These are phyloP conservation scores for Clitopilus hobsonii DNA, from an alignment of 768 basidiomycete genomes.

Conservation along the genomic window DNA sequence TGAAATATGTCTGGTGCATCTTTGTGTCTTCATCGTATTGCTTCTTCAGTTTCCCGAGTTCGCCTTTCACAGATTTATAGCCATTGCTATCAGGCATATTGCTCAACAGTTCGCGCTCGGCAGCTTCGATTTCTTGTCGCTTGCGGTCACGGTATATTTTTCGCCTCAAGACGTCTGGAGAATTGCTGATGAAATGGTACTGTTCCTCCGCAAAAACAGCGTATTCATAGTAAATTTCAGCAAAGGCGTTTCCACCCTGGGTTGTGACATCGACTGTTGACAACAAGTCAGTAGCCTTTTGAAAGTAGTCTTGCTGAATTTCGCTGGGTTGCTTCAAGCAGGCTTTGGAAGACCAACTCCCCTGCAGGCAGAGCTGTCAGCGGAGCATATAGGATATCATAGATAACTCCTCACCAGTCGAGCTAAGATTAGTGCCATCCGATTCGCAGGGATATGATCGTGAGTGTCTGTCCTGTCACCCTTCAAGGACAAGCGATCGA, in stretches of 20 bases:
- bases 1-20: slow-evolving; percentile 50
- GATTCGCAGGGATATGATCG: slow-evolving; percentile 6
- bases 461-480: slow-evolving; percentile 14
- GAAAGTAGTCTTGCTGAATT: slow-evolving; percentile 70
- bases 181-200: slow-evolving; percentile 64
- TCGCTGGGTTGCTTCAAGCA: slow-evolving; percentile 73
- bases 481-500: slow-evolving; percentile 35
- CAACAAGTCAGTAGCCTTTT: slow-evolving; percentile 39
- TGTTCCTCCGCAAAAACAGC: slow-evolving; percentile 90
- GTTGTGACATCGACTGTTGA: neutral
- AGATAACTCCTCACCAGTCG: slow-evolving; percentile 48
- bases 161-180: slow-evolving; percentile 65
- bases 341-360: slow-evolving; percentile 87
- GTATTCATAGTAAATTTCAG: slow-evolving; percentile 65
- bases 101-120: slow-evolving; percentile 29
- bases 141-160: slow-evolving; percentile 74
- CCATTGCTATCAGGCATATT: slow-evolving; percentile 11
- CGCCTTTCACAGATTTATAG: slow-evolving; percentile 12
- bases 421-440: slow-evolving; percentile 47
- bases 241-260: neutral
- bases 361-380: slow-evolving; percentile 41
- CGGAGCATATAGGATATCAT: neutral
- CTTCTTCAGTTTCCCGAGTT: slow-evolving; percentile 25
- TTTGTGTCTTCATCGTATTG: slow-evolving; percentile 41
- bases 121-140: slow-evolving; percentile 57